Percentiles rank a stretch among this genome's conserved stretches.
phyloP scores from a whole-genome alignment of 352 stramenopile species.

The Pythium phragmitis region DNA sequence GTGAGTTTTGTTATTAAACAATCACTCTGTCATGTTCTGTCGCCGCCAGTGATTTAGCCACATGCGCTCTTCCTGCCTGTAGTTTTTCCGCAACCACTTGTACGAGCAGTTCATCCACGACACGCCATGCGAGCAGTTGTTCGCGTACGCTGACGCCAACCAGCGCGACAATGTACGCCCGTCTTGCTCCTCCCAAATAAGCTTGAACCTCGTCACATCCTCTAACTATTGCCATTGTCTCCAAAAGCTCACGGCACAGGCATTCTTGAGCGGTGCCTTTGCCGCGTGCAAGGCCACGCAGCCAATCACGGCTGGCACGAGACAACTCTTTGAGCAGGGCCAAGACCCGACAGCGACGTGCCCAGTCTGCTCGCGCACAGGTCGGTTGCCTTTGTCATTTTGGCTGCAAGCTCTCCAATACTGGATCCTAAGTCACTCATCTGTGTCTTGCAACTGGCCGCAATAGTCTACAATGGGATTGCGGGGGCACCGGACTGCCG shows the following conservation, averaged over 20 bases:
- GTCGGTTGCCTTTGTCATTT: slow-evolving; percentile 20
- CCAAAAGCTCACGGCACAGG: slow-evolving; percentile 53
- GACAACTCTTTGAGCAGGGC: slow-evolving; percentile 73
- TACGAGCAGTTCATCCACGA: slow-evolving; percentile 59
- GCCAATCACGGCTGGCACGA: slow-evolving; percentile 54
- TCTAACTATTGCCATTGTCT: slow-evolving; percentile 6
- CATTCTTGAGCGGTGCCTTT: slow-evolving; percentile 58
- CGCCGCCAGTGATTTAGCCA: neutral
- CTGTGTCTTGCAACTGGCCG: neutral
- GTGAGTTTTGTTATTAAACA: slow-evolving; percentile 22
- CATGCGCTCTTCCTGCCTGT: slow-evolving; percentile 3
- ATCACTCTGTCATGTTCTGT: neutral
- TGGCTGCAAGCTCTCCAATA: neutral
- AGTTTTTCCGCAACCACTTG: slow-evolving; percentile 75
- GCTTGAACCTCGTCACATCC: too few relatives aligned
- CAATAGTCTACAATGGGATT: slow-evolving; percentile 66
- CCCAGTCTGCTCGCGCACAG: slow-evolving; percentile 58
- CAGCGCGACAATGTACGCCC: slow-evolving; percentile 66
- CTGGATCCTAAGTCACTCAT: neutral
- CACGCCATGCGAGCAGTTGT: slow-evolving; percentile 50
- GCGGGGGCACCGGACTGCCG: slow-evolving; percentile 53
- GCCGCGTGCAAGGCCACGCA: slow-evolving; percentile 51
- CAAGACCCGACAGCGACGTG: slow-evolving; percentile 66
- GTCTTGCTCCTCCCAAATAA: too few relatives aligned
- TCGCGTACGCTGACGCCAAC: slow-evolving; percentile 71